Evolutionary conservation across 805 yeast species (phyloP), one percentile per base, ranked within the genome.

Genomic region (Suhomyces sp.): DNA sequence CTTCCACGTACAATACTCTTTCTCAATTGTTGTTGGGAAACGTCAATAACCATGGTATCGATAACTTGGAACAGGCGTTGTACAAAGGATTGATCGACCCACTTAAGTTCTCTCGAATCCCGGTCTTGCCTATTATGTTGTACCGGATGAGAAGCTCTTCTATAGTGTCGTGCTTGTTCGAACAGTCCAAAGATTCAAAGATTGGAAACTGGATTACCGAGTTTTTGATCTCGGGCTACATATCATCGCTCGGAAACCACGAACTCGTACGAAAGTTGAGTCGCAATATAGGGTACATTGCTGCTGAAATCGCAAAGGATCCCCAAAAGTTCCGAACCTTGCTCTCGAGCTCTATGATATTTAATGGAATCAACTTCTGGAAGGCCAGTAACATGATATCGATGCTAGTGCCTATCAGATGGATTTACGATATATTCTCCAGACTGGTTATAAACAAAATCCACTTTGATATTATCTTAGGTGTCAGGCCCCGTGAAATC

Each of bases 211-310:
- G 71, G 66, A 46, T 67, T 23, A 59, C 68, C 12, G 79, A 75
- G 54, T 51, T 71, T 13, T 68, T 73, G 64, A 58, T 74, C 7
- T 63, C 59, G 53, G 70, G 69, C n/a, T 75, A 71, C 55, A 58
- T 74, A 13, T 68, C 75, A 12, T 67, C 75, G 8, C 57, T 73
- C 52, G 77, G 78, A 4, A 60, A 66, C 54, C 77, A 74, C 54
- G 59, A 62, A 26, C 59, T 75, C 40, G 53, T 64, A 7, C 52
- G 59, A 31, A 50, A 56, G 10, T 22, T 73, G 13, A 40, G 52
- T 33, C 17, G 36, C 7, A 66, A 67, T 47, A 1, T 54, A 13
- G 47, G 38, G 12, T 9, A 17, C 13, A 26, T 47, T 12, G n/a
- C 36, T 24, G 6, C 47, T 1, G 31, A n/a, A 6, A 6, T 35